Evolutionary conservation across 176 grass and related monocot species (phyloP), one percentile per base, ranked within the genome.

Genomic region (Pontederia paniculata): DNA sequence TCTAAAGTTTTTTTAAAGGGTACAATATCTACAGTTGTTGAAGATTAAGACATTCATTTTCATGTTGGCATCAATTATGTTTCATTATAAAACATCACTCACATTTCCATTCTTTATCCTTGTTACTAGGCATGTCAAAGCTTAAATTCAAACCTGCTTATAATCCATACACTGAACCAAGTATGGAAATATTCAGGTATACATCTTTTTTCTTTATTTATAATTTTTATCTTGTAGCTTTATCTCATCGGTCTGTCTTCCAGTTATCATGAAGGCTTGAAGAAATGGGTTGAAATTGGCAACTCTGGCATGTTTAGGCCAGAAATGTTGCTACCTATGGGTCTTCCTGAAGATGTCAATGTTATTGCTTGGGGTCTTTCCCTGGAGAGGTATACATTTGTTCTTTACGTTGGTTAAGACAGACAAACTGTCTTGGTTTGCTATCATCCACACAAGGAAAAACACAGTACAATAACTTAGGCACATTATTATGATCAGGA

Each of bases 281-380:
- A 90, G 67, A 98, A 98, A 78, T 98, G 93, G 93, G 86, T 98
- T 2, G 93, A 98, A 59, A 63, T 98, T 11, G 93, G 93, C 62
- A 98, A 91, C 69, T 98, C 93, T 6, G 86, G 83, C 69, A 98
- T 98, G 93, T 98, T 98, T 49, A 90, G 83, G 50, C 93, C 93
- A 44, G 93, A 98, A 70, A 91, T 98, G 93, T 72, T 98, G 56
- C 86, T 91, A 69, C 86, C 93, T 2, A 98, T 98, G 86, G 93
- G 93, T 60, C 62, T 98, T 48, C 93, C 86, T 50, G 69, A 88
- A 70, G 86, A 83, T 75, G 93, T 98, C 51, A 98, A 91, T 69
- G 93, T 98, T 67, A 91, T 98, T 69, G 93, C 93, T 63, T 98
- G 93, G 93, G 93, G 93, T 63, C 93, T 98, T 65, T 98, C 93